Evolutionary conservation across 2,329 filamentous ascomycete genomes (phyloP), one percentile per base, ranked within the genome.

Genomic region (Pseudogymnoascus sp.): DNA sequence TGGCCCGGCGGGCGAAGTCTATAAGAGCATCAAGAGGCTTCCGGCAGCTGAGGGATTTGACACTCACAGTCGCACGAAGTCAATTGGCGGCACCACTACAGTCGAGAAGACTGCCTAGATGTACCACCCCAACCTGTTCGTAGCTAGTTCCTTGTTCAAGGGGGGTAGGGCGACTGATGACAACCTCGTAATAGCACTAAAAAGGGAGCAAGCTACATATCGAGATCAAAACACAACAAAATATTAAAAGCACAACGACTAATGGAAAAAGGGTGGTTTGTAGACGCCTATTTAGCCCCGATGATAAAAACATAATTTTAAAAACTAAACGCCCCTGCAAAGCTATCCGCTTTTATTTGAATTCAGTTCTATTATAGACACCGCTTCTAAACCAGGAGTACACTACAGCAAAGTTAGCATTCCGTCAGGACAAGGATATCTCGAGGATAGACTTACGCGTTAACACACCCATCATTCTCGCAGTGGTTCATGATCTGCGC

Each of bases 381-480:
- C 50, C 50, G 29, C 47, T 56, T 56, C 50, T 56, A 56, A 56
- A 56, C 50, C 50, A 56, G 50, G 50, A 56, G 50, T 56, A 56
- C 50, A 56, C 50, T 56, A 10, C 1, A 11, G 33, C 13, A 8
- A 33, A 56, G 50, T 56, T 56, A 56, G 50, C 10, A 33, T 19
- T 16, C 29, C 29, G 6, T 10, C 16, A 21, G 3, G 8, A 21
- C 13, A 56, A 14, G 0, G 16, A 33, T 26, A 21, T 29, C n/a
- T 3, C 33, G 10, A 26, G 2, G 31, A 29, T 21, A 35, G 4
- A 56, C 50, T 56, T 33, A 56, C 50, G 59, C 59, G 75, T 83
- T 83, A 62, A 86, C 76, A 73, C 82, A 85, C 31, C 84, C 84
- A 70, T 86, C 84, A 66, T 84, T 84, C 73, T 86, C 84, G 38